Evolutionary conservation across 2,329 filamentous ascomycete species (phyloP).

Genomic region (Fusarium oxysporum): DNA sequence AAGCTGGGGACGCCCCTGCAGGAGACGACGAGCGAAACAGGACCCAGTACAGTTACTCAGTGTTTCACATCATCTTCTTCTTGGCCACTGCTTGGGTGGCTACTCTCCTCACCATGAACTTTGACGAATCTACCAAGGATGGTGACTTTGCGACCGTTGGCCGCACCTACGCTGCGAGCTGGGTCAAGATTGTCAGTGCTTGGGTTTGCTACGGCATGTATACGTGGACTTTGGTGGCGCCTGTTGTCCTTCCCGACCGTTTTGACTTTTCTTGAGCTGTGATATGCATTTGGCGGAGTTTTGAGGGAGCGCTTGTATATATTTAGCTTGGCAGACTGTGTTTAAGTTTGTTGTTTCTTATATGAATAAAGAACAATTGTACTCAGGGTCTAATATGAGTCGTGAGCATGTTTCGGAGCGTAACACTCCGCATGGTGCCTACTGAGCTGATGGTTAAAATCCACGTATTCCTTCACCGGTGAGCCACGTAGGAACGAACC

Average conservation of each 20-base stretch:
- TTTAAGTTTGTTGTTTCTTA: constrained; percentile 1
- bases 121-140: constrained; percentile 70
- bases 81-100: constrained; percentile 96
- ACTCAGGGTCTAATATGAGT: neutral
- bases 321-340: constrained; percentile 15
- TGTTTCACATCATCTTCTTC: constrained; percentile 99
- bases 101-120: constrained; percentile 83
- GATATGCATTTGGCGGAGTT: constrained; percentile 32
- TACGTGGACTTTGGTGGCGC: constrained; percentile 90
- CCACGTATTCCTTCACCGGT: constrained; percentile 14
- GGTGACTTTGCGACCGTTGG: constrained; percentile 92
- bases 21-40: constrained; percentile 89
- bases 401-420: neutral
- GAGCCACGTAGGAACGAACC: constrained; percentile 16
- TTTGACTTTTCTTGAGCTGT: constrained; percentile 70
- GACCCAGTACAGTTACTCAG: constrained; percentile 95
- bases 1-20: constrained; percentile 69
- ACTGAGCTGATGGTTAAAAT: constrained; percentile 17
- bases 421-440: neutral
- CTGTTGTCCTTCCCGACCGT: constrained; percentile 84
- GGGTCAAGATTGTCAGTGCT: constrained; percentile 98
- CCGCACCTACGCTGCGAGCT: constrained; percentile 95
- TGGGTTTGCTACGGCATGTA: constrained; percentile 98
- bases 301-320: constrained; percentile 28
- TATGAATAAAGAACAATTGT: constrained; percentile 14